Conservation (phyloP, 768 basidiomycete species). For the Lyophyllum atratum region DNA sequence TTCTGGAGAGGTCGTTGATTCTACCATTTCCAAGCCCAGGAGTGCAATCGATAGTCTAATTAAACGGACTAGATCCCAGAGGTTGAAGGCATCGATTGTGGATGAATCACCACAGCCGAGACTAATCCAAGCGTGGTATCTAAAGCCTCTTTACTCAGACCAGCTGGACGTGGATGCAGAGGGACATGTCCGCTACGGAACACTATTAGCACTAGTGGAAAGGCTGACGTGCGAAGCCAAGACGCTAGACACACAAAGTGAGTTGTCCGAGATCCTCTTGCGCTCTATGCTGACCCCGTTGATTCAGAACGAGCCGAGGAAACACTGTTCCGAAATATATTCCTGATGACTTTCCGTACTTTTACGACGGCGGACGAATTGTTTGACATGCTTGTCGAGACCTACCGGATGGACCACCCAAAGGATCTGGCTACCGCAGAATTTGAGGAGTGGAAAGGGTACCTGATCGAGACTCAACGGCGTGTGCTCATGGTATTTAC, state of each 20-base stretch:
- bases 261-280: constrained; percentile 28
- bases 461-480: constrained; percentile 63
- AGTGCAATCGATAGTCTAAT: constrained; percentile 13
- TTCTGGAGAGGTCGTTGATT: not conserved
- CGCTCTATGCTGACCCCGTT: not conserved
- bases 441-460: constrained; percentile 66
- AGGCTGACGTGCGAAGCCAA: constrained; percentile 52
- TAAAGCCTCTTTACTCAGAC: constrained; percentile 58
- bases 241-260: constrained; percentile 52
- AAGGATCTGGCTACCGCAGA: constrained; percentile 53
- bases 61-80: constrained; percentile 31
- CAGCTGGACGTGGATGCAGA: constrained; percentile 68
- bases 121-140: constrained; percentile 53
- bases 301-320: constrained; percentile 27
- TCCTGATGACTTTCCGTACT: constrained; percentile 82
- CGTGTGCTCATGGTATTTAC: constrained; percentile 57
- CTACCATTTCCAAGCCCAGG: constrained; percentile 7
- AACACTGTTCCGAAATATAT: constrained; percentile 52
- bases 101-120: constrained; percentile 44
- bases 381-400: constrained; percentile 66
- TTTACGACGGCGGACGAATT: constrained; percentile 72
- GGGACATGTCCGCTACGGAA: constrained; percentile 68
- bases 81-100: constrained; percentile 38
- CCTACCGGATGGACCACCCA: constrained; percentile 57
- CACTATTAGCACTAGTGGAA: constrained; percentile 72